Base-by-base conservation (phyloP, 1,139 yeast genomes). In the Candida anutae region DNA sequence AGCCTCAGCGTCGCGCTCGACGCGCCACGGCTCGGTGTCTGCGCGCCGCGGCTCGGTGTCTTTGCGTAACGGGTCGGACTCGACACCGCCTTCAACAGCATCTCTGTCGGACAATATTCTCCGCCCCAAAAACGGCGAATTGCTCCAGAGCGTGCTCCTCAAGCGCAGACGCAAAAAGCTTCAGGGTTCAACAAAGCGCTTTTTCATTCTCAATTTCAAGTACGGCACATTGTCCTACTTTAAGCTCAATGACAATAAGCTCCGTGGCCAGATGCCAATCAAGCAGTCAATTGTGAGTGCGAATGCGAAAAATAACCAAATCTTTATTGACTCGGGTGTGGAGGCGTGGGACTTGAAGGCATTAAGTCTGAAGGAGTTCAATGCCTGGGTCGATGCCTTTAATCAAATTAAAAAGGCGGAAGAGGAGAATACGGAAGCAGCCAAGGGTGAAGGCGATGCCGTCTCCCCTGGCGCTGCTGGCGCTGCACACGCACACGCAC, bases 201-300 rank as follows among this genome's bases (percentile, higher is more conserved):
- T 77, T 50, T 90, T 90, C 48, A 73, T 82, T 0, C 69, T 90
- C 37, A 93, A 88, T 50, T 74, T 77, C 55, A 77, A 77, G 46
- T 77, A 82, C 42, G 94, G 94, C 12, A 75, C 90, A 1, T 66
- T 90, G 30, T 81, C 88, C 23, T 90, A 90, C 53, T 85, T 81
- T 47, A 58, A 80, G 40, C 53, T 53, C 18, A 78, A 82, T 45
- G 82, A 79, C 35, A 74, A 75, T 36, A 75, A 78, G 35, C 69
- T 85, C 35, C 69, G 97, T 33, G 98, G 98, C 29, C 90, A 85
- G 45, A 87, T 90, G 85, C 94, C 94, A 13, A 75, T 90, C 26
- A 75, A 72, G 29, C 69, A 81, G 26, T 77, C 94, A 6, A 83
- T 82, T 15, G 75, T 90, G 3, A 75, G 93, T 33, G 96, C 94